Evolutionary conservation across 257 asterid genomes (phyloP).

Genomic region (Phtheirospermum japonicum): DNA sequence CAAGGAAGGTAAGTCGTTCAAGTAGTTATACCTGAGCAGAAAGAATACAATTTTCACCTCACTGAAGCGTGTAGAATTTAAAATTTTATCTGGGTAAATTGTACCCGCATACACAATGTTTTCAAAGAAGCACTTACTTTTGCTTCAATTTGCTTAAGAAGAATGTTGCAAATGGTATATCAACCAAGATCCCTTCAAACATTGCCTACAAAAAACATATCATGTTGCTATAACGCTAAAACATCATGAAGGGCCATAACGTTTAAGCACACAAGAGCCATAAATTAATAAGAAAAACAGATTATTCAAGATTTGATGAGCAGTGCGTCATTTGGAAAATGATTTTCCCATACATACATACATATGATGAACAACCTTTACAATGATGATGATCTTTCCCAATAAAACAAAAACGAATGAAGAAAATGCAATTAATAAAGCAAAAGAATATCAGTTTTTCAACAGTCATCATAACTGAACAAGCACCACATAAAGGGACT

Average conservation of each 20-base stretch:
- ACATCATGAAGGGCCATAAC: neutral
- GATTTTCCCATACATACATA: constrained; percentile 10
- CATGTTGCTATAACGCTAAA: constrained; percentile 17
- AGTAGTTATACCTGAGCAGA: constrained; percentile 76
- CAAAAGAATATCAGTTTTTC: constrained; percentile 14
- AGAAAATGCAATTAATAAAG: neutral
- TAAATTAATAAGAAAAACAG: constrained; percentile 1
- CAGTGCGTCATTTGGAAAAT: constrained; percentile 6
- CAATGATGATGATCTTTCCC: neutral
- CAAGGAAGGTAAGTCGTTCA: constrained; percentile 96
- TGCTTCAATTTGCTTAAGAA: constrained; percentile 96
- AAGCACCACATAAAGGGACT: neutral
- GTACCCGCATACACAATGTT: neutral
- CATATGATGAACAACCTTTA: neutral
- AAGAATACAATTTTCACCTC: constrained; percentile 23
- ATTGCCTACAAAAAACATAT: constrained; percentile 64
- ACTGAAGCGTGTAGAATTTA: constrained; percentile 14
- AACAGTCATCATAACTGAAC: constrained; percentile 6
- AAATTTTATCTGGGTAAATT: neutral
- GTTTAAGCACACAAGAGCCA: neutral
- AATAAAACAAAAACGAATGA: neutral
- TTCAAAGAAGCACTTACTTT: constrained; percentile 55
- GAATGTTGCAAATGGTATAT: constrained; percentile 96
- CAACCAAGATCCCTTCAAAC: constrained; percentile 97
- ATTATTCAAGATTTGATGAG: constrained; percentile 6